A percentile compares a stretch with the other conserved stretches of the same genome.
phyloP scores from a whole-genome alignment of 805 yeast species.

The Danielia oregonensis region DNA sequence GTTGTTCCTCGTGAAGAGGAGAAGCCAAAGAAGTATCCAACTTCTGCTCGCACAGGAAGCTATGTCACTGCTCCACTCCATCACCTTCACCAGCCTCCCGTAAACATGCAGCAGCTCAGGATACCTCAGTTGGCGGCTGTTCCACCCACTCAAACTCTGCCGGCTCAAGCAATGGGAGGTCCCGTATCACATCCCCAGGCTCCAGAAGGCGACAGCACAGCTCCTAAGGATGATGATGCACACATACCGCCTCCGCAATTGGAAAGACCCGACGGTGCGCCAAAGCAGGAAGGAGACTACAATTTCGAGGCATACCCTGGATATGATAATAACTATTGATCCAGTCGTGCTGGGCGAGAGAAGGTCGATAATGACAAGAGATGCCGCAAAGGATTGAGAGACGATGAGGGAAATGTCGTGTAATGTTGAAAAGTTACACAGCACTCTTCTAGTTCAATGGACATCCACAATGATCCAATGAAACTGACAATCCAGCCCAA shows the following conservation, averaged over 20 bases:
- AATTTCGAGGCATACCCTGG: constrained; percentile 9
- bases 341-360: too few relatives aligned
- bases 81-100: constrained; percentile 12
- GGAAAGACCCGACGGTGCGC: constrained; percentile 2
- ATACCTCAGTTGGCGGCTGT: not conserved
- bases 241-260: not conserved
- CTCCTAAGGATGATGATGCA: too few relatives aligned
- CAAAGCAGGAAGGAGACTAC: constrained; percentile 2
- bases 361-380: too few relatives aligned
- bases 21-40: constrained; percentile 38
- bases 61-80: constrained; percentile 13
- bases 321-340: constrained; percentile 11
- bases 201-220: too few relatives aligned
- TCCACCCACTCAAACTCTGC: not conserved
- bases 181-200: too few relatives aligned
- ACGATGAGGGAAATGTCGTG: too few relatives aligned
- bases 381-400: too few relatives aligned
- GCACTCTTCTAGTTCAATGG: too few relatives aligned
- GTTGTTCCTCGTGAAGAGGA: constrained; percentile 91
- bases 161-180: not conserved
- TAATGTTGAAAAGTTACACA: too few relatives aligned
- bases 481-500: too few relatives aligned
- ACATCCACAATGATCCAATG: too few relatives aligned
- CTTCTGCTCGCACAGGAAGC: constrained; percentile 19
- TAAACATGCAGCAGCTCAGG: constrained; percentile 2